Evolutionary conservation across 1,139 yeast species (phyloP), one percentile per base, ranked within the genome.

Genomic region (Kurtzmaniella quercitrusa): DNA sequence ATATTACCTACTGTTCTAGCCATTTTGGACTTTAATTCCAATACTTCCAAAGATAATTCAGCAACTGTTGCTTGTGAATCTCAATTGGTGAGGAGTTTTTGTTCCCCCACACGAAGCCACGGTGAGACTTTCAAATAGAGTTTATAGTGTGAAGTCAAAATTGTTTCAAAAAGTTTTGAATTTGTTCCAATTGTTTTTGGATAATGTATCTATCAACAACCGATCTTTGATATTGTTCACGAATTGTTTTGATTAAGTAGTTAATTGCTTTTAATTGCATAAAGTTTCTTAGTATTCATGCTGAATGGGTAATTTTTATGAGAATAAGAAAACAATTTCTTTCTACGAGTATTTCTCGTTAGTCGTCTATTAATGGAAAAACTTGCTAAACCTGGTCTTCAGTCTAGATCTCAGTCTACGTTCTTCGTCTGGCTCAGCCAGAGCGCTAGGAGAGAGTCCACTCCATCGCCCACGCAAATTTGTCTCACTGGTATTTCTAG

Each of bases 1-100:
- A 52, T 60, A 46, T 68, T 65, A 5, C 76, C 75, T 2, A 65
- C 63, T 5, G 49, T 54, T 52, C 71, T 28, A 5, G 21, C 33
- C 39, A 47, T 36, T 30, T 26, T 26, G 14, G 6, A 26, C 14
- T 11, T 12, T 12, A 3, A 11, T 5, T 5, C 9, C 9, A 26
- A 12, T 14, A 5, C 14, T 26, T 26, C 9, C 4, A 5, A 26
- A 4, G 23, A 14, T 11, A 14, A 5, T 26, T 26, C n/a, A 9
- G 12, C 30, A 11, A 26, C 9, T 11, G 30, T 26, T 26, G 30
- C 30, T 26, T 26, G 30, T 26, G 30, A 26, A 11, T 5, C 3
- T 26, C 30, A 26, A 26, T 6, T 26, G 30, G 9, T 9, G 6
- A 26, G n/a, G 30, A 26, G 23, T 26, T 26, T 26, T 26, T 26